Evolutionary conservation across 805 yeast genomes (phyloP).

Genomic region (Pichia californica): DNA sequence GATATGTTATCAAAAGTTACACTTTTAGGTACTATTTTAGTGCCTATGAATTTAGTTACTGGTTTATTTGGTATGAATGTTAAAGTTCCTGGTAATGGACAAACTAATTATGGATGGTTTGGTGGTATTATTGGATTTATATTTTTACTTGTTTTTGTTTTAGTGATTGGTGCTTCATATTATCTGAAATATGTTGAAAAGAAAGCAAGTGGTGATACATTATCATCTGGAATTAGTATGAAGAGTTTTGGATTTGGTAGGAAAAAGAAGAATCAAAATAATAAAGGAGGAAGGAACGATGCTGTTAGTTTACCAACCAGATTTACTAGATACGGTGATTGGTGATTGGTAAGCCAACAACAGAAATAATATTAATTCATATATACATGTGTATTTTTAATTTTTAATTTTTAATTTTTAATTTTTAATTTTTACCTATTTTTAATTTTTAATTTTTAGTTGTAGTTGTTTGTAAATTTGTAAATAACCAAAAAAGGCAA

Average conservation of each 20-base stretch:
- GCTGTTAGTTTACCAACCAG: slow-evolving; percentile 28
- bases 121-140: slow-evolving; percentile 30
- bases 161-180: slow-evolving; percentile 19
- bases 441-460: no score
- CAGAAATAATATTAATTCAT: no score
- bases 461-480: no score
- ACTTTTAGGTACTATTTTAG: slow-evolving; percentile 78
- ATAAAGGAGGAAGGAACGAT: slow-evolving; percentile 17
- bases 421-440: no score
- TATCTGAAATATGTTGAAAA: slow-evolving; percentile 21
- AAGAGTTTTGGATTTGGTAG: slow-evolving; percentile 27
- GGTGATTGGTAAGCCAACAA: no score
- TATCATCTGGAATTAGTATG: slow-evolving; percentile 20
- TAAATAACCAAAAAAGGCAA: no score
- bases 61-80: slow-evolving; percentile 98
- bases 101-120: slow-evolving; percentile 47
- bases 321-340: slow-evolving; percentile 28
- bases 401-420: neutral
- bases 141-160: slow-evolving; percentile 18
- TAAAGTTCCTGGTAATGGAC: slow-evolving; percentile 61
- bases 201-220: slow-evolving; percentile 8
- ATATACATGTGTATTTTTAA: no score
- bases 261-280: slow-evolving; percentile 11
- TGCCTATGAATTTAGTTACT: slow-evolving; percentile 85
- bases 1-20: slow-evolving; percentile 87